Evolutionary conservation across 768 basidiomycete genomes (phyloP), one percentile per base, ranked within the genome.

Genomic region (Mycena crocata): DNA sequence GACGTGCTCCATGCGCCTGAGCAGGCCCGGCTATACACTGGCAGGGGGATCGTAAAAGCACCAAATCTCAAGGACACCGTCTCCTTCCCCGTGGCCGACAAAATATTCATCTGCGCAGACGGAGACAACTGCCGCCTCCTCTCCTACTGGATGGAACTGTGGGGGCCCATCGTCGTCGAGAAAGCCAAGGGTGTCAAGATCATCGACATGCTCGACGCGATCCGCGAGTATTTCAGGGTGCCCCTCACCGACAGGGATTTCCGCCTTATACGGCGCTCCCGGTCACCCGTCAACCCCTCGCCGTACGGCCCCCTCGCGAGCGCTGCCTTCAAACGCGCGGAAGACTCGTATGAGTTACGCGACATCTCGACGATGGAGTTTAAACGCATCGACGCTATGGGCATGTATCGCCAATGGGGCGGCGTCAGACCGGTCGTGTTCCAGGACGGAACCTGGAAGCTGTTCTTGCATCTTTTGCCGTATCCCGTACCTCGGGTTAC

Each of bases 81-180:
- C 15, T 72, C 80, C 21, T 64, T 74, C 24, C 79, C 81, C 19
- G 60, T 46, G 17, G 73, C 76, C 24, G 66, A 73, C 15, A 78
- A 75, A 35, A 72, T 82, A 31, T 80, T 77, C 74, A 78, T 85
- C n/a, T 67, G 73, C 24, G 78, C 82, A 21, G 82, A 83, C 39
- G 77, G 80, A n/a, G 52, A 59, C 1, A 68, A 62, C 32, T 66
- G 61, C 72, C 73, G 75, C 17, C 44, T 78, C 34, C 78, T 84
- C n/a, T 72, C 75, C 17, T 76, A 71, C 48, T 84, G 82, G 83
- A 83, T 84, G 77, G 65, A 74, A n/a, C 64, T 62, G 24, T 84
- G 90, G 89, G 86, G 86, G 2, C 84, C 85, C 0, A 82, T 90
- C 62, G 64, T 81, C 40, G 70, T 89, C 52, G 71, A 82, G 9